Base-by-base conservation (phyloP, 306 rosid genomes). In the Delonix regia region DNA sequence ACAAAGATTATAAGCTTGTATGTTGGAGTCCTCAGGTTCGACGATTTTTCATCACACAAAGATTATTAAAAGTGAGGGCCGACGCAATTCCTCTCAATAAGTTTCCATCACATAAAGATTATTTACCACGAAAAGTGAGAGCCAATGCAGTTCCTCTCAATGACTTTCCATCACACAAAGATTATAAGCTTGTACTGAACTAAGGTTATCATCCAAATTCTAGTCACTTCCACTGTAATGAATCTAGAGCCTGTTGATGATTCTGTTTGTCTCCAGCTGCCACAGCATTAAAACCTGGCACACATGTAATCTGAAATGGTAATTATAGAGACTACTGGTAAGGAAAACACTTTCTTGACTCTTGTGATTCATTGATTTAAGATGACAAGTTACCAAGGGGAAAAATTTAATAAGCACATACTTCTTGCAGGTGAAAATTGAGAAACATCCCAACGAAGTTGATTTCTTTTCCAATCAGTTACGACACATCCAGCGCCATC, bases 401-500 rank as follows among this genome's bases (percentile, higher is more conserved):
- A 65, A 55, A n/a, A n/a, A 11, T 12, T 24, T 25, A 73, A 30
- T 16, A 27, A 18, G 69, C 83, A 74, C 83, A 5, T 92, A 95
- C 99, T 89, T 79, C 78, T 81, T 75, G 88, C 85, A 3, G 18
- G 73, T 75, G 98, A 91, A 78, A 73, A 69, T 21, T 97, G 89
- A 39, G 91, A 88, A 83, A 96, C 98, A 67, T 89, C 94, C 99
- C 99, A 95, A 36, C 11, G 34, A 44, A 95, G 95, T 69, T 85
- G 75, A 44, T 89, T 75, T 62, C 99, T 98, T 83, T 88, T 89
- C 98, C 99, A 95, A 85, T 93, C 98, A 66, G 99, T 95, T 73
- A 95, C 85, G 80, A 84, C 86, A 41, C 99, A 98, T 48, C 98
- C 99, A 45, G 97, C 89, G 48, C 98, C 99, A 82, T 95, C 92